Evolutionary conservation across 805 yeast species (phyloP).

Genomic region (Kluyveromyces siamensis): DNA sequence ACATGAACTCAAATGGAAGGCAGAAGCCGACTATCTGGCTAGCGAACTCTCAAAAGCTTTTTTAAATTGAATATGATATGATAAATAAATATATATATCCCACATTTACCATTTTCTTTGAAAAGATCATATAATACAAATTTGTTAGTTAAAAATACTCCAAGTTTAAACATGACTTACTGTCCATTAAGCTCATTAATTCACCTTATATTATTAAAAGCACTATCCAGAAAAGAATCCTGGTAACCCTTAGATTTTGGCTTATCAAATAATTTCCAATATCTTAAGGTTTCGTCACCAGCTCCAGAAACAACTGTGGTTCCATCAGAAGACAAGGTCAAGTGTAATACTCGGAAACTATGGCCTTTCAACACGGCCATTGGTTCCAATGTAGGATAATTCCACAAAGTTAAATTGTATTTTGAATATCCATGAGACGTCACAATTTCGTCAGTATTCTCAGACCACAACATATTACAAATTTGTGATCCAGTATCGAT

Average conservation of each 20-base stretch:
- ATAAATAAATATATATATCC: background rate
- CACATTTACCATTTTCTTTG: background rate
- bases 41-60: conserved; percentile 24
- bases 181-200: background rate
- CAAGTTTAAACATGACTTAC: background rate
- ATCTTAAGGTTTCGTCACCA: conserved; percentile 91
- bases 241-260: conserved; percentile 49
- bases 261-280: conserved; percentile 92
- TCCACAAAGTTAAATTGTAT: conserved; percentile 90
- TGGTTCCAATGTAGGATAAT: conserved; percentile 84
- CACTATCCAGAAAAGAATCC: conserved; percentile 58
- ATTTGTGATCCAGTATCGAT: conserved; percentile 96
- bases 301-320: conserved; percentile 97
- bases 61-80: conserved; percentile 2
- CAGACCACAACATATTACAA: conserved; percentile 89
- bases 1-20: conserved; percentile 42
- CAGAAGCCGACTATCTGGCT: conserved; percentile 53
- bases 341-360: conserved; percentile 81
- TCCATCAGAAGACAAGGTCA: conserved; percentile 91
- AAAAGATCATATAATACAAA: background rate
- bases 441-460: conserved; percentile 83
- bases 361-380: conserved; percentile 92
- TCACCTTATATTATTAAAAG: conserved; percentile 64
- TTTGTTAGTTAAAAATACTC: background rate
- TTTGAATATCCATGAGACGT: conserved; percentile 92